Evolutionary conservation across 176 grass and related monocot species (phyloP).

Genomic region (Panicum miliaceum): DNA sequence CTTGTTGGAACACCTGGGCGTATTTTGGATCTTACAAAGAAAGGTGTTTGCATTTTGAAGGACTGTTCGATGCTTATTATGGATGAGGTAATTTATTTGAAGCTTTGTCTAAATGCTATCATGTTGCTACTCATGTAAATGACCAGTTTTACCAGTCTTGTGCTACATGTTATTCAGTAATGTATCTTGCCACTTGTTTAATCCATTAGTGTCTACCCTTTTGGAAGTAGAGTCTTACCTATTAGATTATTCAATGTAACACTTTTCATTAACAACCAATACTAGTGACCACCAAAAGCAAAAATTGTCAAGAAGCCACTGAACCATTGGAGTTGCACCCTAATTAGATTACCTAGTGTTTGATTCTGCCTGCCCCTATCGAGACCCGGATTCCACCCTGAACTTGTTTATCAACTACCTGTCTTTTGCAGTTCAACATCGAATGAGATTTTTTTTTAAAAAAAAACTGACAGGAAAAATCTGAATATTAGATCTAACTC

Average conservation of each 20-base stretch:
- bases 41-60: slow-evolving; percentile 90
- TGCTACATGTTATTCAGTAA: background rate
- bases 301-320: background rate
- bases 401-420: background rate
- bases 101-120: slow-evolving; percentile 11
- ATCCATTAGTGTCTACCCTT: too few species aligned
- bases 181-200: slow-evolving; percentile 24
- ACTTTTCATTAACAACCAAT: background rate
- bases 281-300: background rate
- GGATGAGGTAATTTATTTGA: slow-evolving; percentile 81
- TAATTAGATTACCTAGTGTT: background rate
- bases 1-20: slow-evolving; percentile 93
- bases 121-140: background rate
- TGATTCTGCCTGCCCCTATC: background rate
- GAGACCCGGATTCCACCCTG: background rate
- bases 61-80: slow-evolving; percentile 87
- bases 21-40: slow-evolving; percentile 89
- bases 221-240: too few species aligned
- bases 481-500: background rate
- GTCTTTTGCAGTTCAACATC: slow-evolving; percentile 11
- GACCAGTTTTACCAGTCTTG: background rate
- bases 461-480: background rate
- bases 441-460: background rate
- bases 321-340: slow-evolving; percentile 1
- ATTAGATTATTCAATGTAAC: background rate